Evolutionary conservation across 192 early-diverging fungal genomes (phyloP), one percentile per base, ranked within the genome.

Genomic region (Coemansia sp.): DNA sequence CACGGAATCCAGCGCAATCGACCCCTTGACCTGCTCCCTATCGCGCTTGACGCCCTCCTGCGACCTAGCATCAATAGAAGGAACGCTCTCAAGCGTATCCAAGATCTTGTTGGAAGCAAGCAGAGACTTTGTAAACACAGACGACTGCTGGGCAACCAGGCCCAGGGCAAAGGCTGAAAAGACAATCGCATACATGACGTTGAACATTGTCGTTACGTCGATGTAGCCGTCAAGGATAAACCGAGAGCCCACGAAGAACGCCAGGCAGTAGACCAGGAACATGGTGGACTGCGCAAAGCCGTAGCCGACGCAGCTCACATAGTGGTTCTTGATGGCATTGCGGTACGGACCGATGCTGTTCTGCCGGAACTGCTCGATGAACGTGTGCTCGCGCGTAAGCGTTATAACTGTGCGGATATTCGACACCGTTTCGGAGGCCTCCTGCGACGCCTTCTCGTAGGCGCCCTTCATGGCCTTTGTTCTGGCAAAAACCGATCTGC

Each of bases 331-430:
- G 23, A 87, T 52, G 13, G 90, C 87, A 20, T 85, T 75, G 16
- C 80, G 63, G 72, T 97, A 90, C 1, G 93, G 93, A 14, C 69
- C 78, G 1, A 82, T 64, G 56, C 88, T 88, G 50, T 86, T 85
- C 2, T 70, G 69, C 20, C 69, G 60, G 64, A 89, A 97, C 46
- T 80, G 77, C 18, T 74, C 58, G 58, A 87, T 85, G 67, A 98
- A 95, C 23, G 72, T 69, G 20, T 75, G 66, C 69, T 94, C 87
- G 48, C 87, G 84, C 16, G 84, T 89, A 29, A 97, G 82, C 6
- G 92, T 82, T 29, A 89, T 85, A 23, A 97, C 90, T 1, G 95
- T 97, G 49, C 91, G 90, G 27, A 97, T 89, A 57, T 90, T 88
- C 19, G 84, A 72, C 29, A 95, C 89, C 5, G 92, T 89, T 76